Evolutionary conservation across 495 filamentous ascomycete genomes (phyloP).

Genomic region (Xylaria curta): DNA sequence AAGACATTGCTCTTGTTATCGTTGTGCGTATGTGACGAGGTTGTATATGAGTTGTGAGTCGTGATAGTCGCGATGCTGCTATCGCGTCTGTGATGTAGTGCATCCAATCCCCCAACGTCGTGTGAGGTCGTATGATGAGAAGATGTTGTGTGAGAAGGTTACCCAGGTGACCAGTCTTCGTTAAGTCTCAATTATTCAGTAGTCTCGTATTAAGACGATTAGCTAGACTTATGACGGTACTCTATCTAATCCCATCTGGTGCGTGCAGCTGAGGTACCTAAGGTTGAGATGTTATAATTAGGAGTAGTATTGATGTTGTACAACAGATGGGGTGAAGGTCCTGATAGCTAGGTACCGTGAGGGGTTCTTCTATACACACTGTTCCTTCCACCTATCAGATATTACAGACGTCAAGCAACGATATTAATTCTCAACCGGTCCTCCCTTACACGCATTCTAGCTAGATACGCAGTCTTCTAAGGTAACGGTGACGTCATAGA

Average conservation of each 20-base stretch:
- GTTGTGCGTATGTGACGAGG: not conserved
- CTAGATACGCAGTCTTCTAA: not conserved
- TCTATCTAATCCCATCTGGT: not conserved
- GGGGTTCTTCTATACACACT: slow-evolving; percentile 4
- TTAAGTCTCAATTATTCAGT: not conserved
- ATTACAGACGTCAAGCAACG: not conserved
- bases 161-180: not conserved
- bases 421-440: not conserved
- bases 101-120: slow-evolving; percentile 19
- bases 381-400: not conserved
- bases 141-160: not conserved
- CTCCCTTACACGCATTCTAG: not conserved
- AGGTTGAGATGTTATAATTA: not conserved
- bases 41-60: slow-evolving; percentile 19
- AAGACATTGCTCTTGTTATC: slow-evolving; percentile 27
- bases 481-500: slow-evolving; percentile 14
- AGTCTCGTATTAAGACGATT: not conserved
- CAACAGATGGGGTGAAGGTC: not conserved
- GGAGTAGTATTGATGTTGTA: not conserved
- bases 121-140: not conserved
- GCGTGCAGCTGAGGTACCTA: no score
- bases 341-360: not conserved
- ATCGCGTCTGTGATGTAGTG: slow-evolving; percentile 21
- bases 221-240: not conserved
- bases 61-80: slow-evolving; percentile 28